Conservation (phyloP, 2,329 filamentous ascomycete species). For the Thyridium curvatum region DNA sequence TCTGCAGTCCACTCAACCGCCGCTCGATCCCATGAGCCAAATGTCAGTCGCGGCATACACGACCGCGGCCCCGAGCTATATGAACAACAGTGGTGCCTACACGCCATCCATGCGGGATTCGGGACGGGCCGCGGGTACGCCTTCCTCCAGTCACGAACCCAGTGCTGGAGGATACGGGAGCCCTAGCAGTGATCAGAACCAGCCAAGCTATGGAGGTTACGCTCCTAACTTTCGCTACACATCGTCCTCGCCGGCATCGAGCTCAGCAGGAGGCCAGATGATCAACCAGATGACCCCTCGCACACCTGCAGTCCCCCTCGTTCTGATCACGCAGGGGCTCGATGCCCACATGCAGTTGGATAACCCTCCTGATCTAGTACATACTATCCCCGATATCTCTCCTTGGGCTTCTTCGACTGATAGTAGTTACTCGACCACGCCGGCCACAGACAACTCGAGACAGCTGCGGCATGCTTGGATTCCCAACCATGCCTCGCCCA, state of each 20-base stretch:
- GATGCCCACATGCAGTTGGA: neutral
- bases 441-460: constrained; percentile 1
- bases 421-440: constrained; percentile 3
- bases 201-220: too few relatives aligned
- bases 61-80: constrained; percentile 14
- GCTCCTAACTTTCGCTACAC: neutral
- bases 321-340: constrained; percentile 3
- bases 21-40: constrained; percentile 8
- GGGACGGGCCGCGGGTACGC: neutral
- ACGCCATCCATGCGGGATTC: neutral
- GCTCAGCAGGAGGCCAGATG: neutral
- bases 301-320: neutral
- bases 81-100: constrained; percentile 11
- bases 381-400: constrained; percentile 2
- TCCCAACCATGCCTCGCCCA: neutral
- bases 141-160: neutral
- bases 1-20: constrained; percentile 1
- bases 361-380: neutral
- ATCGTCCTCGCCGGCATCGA: neutral
- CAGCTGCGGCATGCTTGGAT: neutral
- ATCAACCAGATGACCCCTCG: constrained; percentile 3
- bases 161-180: too few relatives aligned
- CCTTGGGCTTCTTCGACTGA: constrained; percentile 5
- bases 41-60: constrained; percentile 6
- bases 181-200: too few relatives aligned